Evolutionary conservation across 148 eudicot genomes (phyloP).

Genomic region (Camellia japonica): DNA sequence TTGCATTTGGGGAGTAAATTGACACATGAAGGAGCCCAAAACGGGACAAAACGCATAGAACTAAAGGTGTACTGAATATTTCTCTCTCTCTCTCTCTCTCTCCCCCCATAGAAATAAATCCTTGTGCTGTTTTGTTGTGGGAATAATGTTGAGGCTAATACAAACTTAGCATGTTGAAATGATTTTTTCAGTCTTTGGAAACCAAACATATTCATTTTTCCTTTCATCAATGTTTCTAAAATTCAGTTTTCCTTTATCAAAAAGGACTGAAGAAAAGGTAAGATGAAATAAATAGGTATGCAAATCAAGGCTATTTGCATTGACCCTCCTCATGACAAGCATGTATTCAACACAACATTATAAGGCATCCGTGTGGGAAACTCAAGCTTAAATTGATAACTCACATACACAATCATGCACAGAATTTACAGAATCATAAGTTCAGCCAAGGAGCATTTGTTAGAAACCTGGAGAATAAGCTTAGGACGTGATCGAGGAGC

Average conservation of each 20-base stretch:
- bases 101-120: neutral
- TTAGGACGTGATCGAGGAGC: conserved; percentile 36
- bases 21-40: no score
- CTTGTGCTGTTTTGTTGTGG: neutral
- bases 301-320: neutral
- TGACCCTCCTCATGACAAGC: conserved; percentile 2
- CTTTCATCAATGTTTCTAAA: neutral
- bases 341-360: neutral
- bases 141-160: neutral
- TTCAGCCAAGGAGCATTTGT: neutral
- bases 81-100: no score
- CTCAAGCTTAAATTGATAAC: neutral
- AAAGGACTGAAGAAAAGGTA: neutral
- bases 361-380: neutral
- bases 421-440: neutral
- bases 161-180: neutral
- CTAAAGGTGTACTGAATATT: no score
- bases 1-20: no score
- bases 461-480: conserved; percentile 46
- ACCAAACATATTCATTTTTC: no score
- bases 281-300: neutral
- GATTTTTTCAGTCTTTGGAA: no score
- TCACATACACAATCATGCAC: neutral
- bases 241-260: neutral
- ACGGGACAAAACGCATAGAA: no score